Evolutionary conservation across 2,329 filamentous ascomycete species (phyloP), one percentile per base, ranked within the genome.

Genomic region (Arthroderma sp.): DNA sequence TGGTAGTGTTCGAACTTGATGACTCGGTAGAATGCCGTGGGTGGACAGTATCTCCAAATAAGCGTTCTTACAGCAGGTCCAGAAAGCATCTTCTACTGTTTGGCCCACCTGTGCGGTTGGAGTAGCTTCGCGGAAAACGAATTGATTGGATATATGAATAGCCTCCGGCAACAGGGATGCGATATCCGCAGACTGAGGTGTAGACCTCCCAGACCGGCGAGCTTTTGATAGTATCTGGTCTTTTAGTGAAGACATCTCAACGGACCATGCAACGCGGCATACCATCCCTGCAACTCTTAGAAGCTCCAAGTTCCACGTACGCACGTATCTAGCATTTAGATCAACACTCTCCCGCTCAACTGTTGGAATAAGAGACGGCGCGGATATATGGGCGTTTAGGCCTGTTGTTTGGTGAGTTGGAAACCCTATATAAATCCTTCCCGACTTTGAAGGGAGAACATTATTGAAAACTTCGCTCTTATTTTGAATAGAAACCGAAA

Each of bases 271-370:
- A 51, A 98, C 77, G 41, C 91, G 79, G 48, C 86, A 84, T 51
- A 94, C 81, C 52, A 98, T 87, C 36, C 91, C 91, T 11, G 89
- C 86, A 29, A 88, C 84, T 37, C 89, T 78, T 34, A 98, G 71
- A 72, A 98, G 85, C 60, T 96, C 91, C 22, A 86, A 73, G 56
- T 98, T 98, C 93, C 91, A 98, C 10, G 81, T 86, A 50, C 87
- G 82, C 10, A 98, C 89, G 72, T 87, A 94, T 45, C 88, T 79
- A 10, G 91, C 93, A 60, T 98, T 96, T 50, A 98, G 72, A 62
- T 98, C 91, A 47, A 98, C 94, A 44, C 86, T 91, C 60, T 98
- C 91, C 58, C 91, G 80, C 64, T 98, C 91, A 2, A 98, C 93
- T 0, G 91, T 98, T 0, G 91, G 91, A 46, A 98, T 98, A 9